Conservation (phyloP, 2,329 filamentous ascomycete genomes). For the Cordyceps tenuipes region DNA sequence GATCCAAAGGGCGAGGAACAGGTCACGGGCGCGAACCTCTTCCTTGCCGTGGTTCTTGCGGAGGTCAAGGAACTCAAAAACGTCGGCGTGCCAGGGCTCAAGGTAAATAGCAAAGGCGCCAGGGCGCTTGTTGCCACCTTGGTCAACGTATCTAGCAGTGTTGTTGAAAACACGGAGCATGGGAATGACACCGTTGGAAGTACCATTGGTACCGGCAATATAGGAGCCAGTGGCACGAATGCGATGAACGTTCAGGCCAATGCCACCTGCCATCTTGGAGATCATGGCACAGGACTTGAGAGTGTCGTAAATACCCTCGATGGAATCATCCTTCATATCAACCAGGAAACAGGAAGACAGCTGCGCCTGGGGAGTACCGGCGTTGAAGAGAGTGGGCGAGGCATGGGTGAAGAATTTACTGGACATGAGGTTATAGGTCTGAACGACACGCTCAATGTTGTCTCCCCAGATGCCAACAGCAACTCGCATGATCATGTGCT, state of each 20-base stretch:
- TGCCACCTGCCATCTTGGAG: conserved; percentile 98
- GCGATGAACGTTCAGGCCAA: conserved; percentile 91
- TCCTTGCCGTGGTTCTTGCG: conserved; percentile 99
- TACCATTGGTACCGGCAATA: conserved; percentile 95
- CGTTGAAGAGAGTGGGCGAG: conserved; percentile 96
- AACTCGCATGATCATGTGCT: conserved; percentile 99
- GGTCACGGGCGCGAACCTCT: conserved; percentile 89
- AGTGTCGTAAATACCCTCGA: conserved; percentile 98
- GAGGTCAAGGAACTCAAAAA: conserved; percentile 94
- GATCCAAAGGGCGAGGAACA: conserved; percentile 98
- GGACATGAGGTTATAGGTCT: conserved; percentile 99
- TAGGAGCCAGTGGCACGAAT: conserved; percentile 97
- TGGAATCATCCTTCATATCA: conserved; percentile 99
- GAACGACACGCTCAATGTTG: conserved; percentile 85
- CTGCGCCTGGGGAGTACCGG: conserved; percentile 88
- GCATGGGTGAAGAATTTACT: conserved; percentile 98
- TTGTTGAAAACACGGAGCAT: conserved; percentile 99
- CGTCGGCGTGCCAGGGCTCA: conserved; percentile 97
- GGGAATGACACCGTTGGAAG: conserved; percentile 92
- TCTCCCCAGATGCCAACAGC: conserved; percentile 94
- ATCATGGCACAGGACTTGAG: conserved; percentile 99
- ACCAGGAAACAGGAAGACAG: conserved; percentile 97
- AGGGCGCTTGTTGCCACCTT: conserved; percentile 98
- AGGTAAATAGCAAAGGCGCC: conserved; percentile 98
- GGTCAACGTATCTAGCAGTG: conserved; percentile 96